phyloP scores from a whole-genome alignment of 352 stramenopile genomes.

The Globisporangium lucens region DNA sequence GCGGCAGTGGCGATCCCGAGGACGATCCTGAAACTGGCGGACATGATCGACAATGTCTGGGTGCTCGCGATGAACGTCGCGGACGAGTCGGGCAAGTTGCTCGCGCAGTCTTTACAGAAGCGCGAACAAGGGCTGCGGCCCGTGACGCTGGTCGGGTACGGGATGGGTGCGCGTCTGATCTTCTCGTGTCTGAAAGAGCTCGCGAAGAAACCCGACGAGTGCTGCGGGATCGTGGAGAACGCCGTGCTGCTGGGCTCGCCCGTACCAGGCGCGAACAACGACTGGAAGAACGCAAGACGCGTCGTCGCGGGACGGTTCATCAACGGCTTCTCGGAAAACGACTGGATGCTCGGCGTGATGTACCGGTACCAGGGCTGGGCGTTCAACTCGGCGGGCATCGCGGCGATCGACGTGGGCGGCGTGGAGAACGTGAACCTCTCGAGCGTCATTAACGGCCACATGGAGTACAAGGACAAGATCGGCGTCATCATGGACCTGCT shows the following conservation, averaged over 20 bases:
- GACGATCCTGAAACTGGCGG: conserved; percentile 57
- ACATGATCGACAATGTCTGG: conserved; percentile 88
- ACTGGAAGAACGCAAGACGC: conserved; percentile 67
- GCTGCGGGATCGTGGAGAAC: conserved; percentile 85
- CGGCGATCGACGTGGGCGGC: conserved; percentile 53
- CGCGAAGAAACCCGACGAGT: conserved; percentile 50
- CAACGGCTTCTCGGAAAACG: conserved; percentile 89
- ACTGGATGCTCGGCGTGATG: conserved; percentile 91
- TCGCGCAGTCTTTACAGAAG: conserved; percentile 63
- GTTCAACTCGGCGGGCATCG: conserved; percentile 74
- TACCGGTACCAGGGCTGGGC: conserved; percentile 87
- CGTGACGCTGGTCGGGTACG: conserved; percentile 88
- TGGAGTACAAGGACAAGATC: conserved; percentile 90
- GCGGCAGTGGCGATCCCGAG: conserved; percentile 69
- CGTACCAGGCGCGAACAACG: conserved; percentile 43
- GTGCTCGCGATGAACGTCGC: conserved; percentile 75
- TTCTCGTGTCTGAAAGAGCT: conserved; percentile 89
- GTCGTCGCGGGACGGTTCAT: conserved; percentile 86
- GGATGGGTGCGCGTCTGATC: conserved; percentile 87
- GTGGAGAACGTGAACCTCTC: conserved; percentile 86
- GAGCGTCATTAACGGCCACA: conserved; percentile 71
- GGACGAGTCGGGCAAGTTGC: conserved; percentile 65
- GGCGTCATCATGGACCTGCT: conserved; percentile 75
- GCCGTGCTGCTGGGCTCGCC: conserved; percentile 85
- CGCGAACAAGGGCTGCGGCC: conserved; percentile 77